Evolutionary conservation across 345 rosid genomes (phyloP).

Genomic region (Cardiospermum halicacabum): DNA sequence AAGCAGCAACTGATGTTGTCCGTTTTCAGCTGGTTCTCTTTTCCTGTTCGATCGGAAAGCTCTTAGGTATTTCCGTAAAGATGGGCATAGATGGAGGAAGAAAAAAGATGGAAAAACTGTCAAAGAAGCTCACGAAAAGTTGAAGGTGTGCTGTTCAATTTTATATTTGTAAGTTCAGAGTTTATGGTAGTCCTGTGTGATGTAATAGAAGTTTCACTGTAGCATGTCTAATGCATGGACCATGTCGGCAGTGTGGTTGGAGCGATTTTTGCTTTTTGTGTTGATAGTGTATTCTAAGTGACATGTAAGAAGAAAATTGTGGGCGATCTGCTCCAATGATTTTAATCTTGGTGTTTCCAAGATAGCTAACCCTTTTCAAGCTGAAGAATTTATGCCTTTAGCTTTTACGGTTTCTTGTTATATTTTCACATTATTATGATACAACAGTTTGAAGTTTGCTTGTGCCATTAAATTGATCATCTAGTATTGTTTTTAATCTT

Average conservation of each 20-base stretch:
- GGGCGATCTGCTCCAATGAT: neutral
- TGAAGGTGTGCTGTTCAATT: constrained; percentile 71
- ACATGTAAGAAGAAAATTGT: neutral
- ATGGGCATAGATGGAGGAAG: constrained; percentile 92
- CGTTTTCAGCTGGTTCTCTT: constrained; percentile 73
- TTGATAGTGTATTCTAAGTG: neutral
- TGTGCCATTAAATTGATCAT: neutral
- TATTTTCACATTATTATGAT: neutral
- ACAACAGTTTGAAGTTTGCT: neutral
- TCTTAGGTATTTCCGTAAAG: constrained; percentile 82
- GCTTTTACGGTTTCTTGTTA: neutral
- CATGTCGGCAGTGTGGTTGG: neutral
- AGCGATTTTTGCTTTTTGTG: neutral
- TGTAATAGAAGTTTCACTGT: constrained; percentile 7
- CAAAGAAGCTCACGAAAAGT: constrained; percentile 97
- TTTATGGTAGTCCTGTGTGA: constrained; percentile 21
- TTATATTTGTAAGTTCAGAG: constrained; percentile 40
- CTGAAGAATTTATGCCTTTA: neutral
- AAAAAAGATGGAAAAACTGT: constrained; percentile 94
- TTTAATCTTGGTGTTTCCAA: neutral
- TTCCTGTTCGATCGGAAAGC: constrained; percentile 84
- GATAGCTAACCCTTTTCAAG: neutral
- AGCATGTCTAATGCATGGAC: constrained; percentile 5
- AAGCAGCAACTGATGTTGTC: constrained; percentile 20
- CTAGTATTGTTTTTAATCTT: constrained; percentile 3